Conservation (phyloP, 352 stramenopile species). For the Globisporangium parvum region DNA sequence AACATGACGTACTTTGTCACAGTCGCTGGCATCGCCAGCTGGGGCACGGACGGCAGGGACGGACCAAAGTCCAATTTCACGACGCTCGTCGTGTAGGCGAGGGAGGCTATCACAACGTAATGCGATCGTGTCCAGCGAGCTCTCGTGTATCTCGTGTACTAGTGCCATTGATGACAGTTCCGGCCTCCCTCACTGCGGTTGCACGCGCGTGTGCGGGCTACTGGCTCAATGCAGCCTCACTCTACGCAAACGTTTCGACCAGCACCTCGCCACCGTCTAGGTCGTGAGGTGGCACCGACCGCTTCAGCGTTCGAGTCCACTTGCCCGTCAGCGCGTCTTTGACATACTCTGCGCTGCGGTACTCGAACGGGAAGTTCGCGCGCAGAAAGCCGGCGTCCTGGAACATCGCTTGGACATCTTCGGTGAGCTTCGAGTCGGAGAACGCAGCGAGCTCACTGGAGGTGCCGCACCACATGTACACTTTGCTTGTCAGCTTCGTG, state of each 20-base stretch:
- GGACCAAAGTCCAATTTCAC: constrained; percentile 68
- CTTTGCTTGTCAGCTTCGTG: constrained; percentile 6
- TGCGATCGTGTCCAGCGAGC: too few relatives aligned
- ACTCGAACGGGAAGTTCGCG: constrained; percentile 51
- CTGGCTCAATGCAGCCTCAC: background rate
- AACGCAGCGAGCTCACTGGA: constrained; percentile 30
- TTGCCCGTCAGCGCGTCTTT: constrained; percentile 32
- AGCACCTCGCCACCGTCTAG: background rate
- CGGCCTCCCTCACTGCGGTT: too few relatives aligned
- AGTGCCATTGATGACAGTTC: constrained; percentile 2
- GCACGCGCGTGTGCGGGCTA: too few relatives aligned
- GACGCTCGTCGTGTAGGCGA: constrained; percentile 20
- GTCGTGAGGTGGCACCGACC: constrained; percentile 5
- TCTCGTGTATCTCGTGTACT: too few relatives aligned
- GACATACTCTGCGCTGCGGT: constrained; percentile 51
- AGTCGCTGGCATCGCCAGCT: constrained; percentile 57
- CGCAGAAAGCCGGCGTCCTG: constrained; percentile 52
- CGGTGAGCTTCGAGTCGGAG: constrained; percentile 32
- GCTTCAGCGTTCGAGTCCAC: constrained; percentile 34
- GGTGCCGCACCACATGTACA: background rate
- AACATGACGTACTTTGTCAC: constrained; percentile 74
- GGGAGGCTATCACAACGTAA: too few relatives aligned
- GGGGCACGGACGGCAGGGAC: constrained; percentile 50
- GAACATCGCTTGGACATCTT: constrained; percentile 61
- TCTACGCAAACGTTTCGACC: constrained; percentile 8